phyloP scores from a whole-genome alignment of 306 rosid species.

The Arachis hypogaea region DNA sequence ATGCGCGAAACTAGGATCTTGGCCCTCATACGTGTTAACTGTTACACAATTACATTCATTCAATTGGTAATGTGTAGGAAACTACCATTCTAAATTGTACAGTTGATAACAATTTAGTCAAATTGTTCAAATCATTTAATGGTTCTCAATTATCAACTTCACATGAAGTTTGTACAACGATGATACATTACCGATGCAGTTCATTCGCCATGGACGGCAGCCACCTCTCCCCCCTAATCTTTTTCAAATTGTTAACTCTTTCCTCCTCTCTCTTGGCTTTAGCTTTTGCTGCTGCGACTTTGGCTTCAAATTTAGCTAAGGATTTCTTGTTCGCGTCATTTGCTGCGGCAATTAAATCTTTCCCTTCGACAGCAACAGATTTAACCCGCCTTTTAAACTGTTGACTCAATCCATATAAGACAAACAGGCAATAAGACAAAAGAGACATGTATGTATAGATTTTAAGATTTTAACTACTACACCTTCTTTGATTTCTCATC shows the following conservation, averaged over 20 bases:
- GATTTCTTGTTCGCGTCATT: constrained; percentile 57
- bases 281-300: constrained; percentile 70
- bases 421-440: constrained; percentile 15
- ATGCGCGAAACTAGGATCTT: neutral
- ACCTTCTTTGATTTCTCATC: constrained; percentile 94
- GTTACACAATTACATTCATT: neutral
- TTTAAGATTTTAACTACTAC: constrained; percentile 3
- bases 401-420: constrained; percentile 26
- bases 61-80: neutral
- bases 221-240: constrained; percentile 92
- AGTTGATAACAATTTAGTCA: no score
- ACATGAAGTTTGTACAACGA: neutral
- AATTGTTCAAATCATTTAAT: no score
- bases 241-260: constrained; percentile 76
- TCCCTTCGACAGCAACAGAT: constrained; percentile 66
- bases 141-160: no score
- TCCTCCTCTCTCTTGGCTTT: constrained; percentile 74
- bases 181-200: constrained; percentile 43
- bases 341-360: constrained; percentile 65
- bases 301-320: constrained; percentile 66
- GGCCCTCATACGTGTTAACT: constrained; percentile 3
- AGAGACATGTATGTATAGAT: neutral
- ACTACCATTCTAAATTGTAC: constrained; percentile 7
- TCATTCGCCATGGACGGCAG: constrained; percentile 81
- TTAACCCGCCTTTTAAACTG: constrained; percentile 67